Percentiles rank a stretch among this genome's conserved stretches.
Conservation (phyloP, 352 stramenopile genomes). For the Phytophthora fragariaefolia region DNA sequence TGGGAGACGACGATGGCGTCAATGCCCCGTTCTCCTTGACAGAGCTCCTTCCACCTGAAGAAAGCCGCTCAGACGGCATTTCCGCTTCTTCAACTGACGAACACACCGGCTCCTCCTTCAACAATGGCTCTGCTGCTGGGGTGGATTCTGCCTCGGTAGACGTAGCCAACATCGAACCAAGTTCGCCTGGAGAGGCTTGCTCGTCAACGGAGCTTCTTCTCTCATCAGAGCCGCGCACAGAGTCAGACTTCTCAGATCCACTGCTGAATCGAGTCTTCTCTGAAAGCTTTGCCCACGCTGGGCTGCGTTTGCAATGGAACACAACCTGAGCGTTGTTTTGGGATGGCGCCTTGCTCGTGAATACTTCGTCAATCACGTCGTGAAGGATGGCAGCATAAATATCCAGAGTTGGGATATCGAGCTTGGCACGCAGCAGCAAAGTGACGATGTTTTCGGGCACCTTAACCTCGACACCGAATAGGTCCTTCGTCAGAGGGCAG, state of each 20-base stretch:
- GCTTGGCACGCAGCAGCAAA: conserved; percentile 63
- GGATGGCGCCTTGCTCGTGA: conserved; percentile 60
- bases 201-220: conserved; percentile 43
- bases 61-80: conserved; percentile 12
- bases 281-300: conserved; percentile 68
- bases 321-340: conserved; percentile 77
- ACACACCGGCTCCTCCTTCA: conserved; percentile 11
- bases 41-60: conserved; percentile 9
- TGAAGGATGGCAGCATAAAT: conserved; percentile 83
- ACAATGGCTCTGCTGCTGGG: neutral
- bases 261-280: conserved; percentile 49
- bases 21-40: conserved; percentile 18
- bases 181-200: conserved; percentile 21
- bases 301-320: conserved; percentile 72
- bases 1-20: conserved; percentile 5
- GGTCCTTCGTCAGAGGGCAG: conserved; percentile 74
- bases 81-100: conserved; percentile 15
- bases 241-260: conserved; percentile 42
- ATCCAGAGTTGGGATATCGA: conserved; percentile 67
- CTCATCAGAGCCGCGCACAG: conserved; percentile 43
- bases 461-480: conserved; percentile 66
- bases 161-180: conserved; percentile 7
- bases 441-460: conserved; percentile 61
- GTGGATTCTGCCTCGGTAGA: conserved; percentile 16
- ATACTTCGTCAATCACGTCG: conserved; percentile 79